Base-by-base conservation (phyloP, 1,139 yeast species). In the Pichia kudriavzevii region DNA sequence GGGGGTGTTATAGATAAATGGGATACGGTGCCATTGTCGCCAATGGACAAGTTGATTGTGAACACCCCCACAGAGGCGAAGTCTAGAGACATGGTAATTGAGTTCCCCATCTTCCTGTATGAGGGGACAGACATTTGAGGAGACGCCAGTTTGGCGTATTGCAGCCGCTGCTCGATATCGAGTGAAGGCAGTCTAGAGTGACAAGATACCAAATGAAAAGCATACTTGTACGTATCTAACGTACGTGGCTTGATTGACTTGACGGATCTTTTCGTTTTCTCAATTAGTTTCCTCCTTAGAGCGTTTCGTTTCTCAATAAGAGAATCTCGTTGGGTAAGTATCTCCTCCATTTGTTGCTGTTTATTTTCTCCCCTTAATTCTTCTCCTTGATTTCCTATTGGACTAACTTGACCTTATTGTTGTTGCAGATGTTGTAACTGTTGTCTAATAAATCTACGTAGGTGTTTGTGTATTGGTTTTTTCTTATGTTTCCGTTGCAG, bases 181-280 rank as follows among this genome's bases (percentile, higher is more conserved):
- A 52, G 25, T 1, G 51, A 45, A 1, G 59, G 59, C 12, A 53
- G 32, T 22, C 41, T 43, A 5, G 56, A 48, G 26, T 49, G 40
- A 8, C 37, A 33, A n/a, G 44, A 28, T 4, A 42, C 14, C 7
- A 38, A 22, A 7, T 28, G 17, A 13, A 17, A 30, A 3, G 39
- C 28, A 16, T 26, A 12, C 9, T 19, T 9, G 13, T 39, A 31
- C 4, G 40, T 22, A 7, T 20, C 17, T 21, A 22, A 22, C 11
- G 36, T 24, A 20, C 24, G 22, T n/a, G 24, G 2, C 9, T 29
- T 21, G 7, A 26, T 29, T 4, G 18, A 5, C n/a, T n/a, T n/a
- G 8, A 21, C 16, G 13, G n/a, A 4, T 7, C 21, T 6, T 9
- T 7, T 7, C 13, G 21, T 14, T 26, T 18, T 20, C 7, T 25